Evolutionary conservation across 2,329 filamentous ascomycete species (phyloP), one percentile per base, ranked within the genome.

Genomic region (Leptodontidium sp.): DNA sequence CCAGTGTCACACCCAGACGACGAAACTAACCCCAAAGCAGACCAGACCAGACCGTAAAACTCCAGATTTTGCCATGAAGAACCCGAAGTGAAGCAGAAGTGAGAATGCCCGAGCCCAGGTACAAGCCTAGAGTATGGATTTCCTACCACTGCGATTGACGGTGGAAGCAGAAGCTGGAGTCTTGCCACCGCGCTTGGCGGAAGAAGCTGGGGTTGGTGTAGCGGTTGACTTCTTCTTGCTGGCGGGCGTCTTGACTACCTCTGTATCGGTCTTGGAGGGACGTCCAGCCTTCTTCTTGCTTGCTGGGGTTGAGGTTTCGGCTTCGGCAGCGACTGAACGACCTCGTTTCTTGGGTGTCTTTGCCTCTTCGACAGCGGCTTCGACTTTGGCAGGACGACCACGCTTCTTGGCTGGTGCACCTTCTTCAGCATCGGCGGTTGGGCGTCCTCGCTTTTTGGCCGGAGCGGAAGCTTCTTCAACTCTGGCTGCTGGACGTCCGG

Each of bases 321-420:
- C 38, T 50, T 55, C 49, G 26, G 47, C 38, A 32, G 32, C 64
- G 52, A 64, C 26, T 32, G 69, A 64, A 45, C 66, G 58, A 7
- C 70, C 66, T 49, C 68, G 63, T 61, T 70, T 68, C 65, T 70
- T 72, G 5, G 67, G 40, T 24, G 59, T 45, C 21, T 21, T 43
- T 15, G 47, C 50, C 11, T 62, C 26, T 2, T 53, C 32, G 29
- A 29, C 26, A 50, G 52, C 32, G 29, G 50, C 14, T 12, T 66
- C 35, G 4, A 26, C 38, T 47, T 67, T 67, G 11, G 58, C 59
- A 4, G 58, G 65, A 45, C 57, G 57, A 17, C 57, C 57, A 17
- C 35, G n/a, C 38, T 59, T 59, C 35, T 59, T 59, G 24, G 57
- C 57, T 40, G 55, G 45, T 17, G 45, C 45, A 17, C 15, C 45